Evolutionary conservation across 495 filamentous ascomycete species (phyloP).

Genomic region (Tetracladium setigerum): DNA sequence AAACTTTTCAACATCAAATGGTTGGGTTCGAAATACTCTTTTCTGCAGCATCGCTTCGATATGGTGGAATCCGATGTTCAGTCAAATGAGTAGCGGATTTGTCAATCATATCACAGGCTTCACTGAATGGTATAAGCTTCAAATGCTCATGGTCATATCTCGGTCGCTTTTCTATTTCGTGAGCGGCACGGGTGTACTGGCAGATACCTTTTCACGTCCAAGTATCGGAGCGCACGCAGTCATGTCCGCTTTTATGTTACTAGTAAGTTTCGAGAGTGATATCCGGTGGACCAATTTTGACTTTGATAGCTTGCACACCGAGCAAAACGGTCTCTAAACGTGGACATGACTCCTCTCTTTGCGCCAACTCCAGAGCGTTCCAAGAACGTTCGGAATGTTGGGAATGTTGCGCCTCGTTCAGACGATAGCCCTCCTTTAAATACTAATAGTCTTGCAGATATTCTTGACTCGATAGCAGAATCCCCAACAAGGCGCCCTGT

Average conservation of each 20-base stretch:
- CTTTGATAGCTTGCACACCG: slow-evolving; percentile 35
- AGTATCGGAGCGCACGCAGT: slow-evolving; percentile 47
- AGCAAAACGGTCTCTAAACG: slow-evolving; percentile 40
- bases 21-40: slow-evolving; percentile 31
- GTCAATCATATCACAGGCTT: slow-evolving; percentile 57
- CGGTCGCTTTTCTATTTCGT: slow-evolving; percentile 46
- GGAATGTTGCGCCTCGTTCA: slow-evolving; percentile 3
- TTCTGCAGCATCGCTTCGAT: slow-evolving; percentile 46
- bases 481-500: slow-evolving; percentile 22
- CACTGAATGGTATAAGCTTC: slow-evolving; percentile 59
- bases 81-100: slow-evolving; percentile 54
- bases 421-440: background rate
- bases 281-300: slow-evolving; percentile 11
- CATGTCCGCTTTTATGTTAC: slow-evolving; percentile 42
- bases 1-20: background rate
- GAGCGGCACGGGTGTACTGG: slow-evolving; percentile 40
- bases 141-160: slow-evolving; percentile 51
- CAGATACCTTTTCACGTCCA: slow-evolving; percentile 31
- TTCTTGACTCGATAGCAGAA: slow-evolving; percentile 21
- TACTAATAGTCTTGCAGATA: slow-evolving; percentile 15
- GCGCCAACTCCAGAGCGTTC: slow-evolving; percentile 21
- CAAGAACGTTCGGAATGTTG: no score
- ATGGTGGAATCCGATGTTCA: slow-evolving; percentile 74
- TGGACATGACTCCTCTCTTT: slow-evolving; percentile 53
- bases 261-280: slow-evolving; percentile 41